Evolutionary conservation across 2,329 filamentous ascomycete species (phyloP), one percentile per base, ranked within the genome.

Genomic region (Epichloe brachyelytri): DNA sequence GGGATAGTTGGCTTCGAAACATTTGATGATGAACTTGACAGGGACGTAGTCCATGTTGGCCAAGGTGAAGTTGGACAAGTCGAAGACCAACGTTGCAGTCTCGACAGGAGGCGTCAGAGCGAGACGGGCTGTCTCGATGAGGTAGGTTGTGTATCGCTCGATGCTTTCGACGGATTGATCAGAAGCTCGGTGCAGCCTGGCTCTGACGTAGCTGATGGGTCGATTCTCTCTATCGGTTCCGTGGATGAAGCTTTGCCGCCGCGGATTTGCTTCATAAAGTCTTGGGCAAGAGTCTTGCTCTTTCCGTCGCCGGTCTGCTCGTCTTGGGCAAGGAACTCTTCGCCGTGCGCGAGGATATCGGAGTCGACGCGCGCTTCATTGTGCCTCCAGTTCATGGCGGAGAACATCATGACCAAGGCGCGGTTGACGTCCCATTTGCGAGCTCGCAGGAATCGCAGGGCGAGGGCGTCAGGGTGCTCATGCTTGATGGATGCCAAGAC

Each of bases 1-100:
- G 2, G 85, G 85, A 59, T 88, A 88, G 60, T 87, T 85, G 46
- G 85, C 83, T 68, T 88, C 85, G 59, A 88, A 86, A 60, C 83
- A 84, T 58, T 86, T 85, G 66, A 88, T 85, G 71, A 88, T 84
- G 68, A 87, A 88, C 58, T 86, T 88, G 48, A 88, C 81, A 0
- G 84, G 83, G 0, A 80, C 75, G 62, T 87, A 88, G 65, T 88
- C 85, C 75, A 88, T 87, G 66, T 88, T 88, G 11, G 80, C 75
- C 62, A 88, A 71, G 14, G 77, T 77, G 62, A 88, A 88, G 54
- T 78, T 73, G 7, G 76, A 83, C 76, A 88, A 82, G 65, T 88
- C 85, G 61, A 88, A 88, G 49, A 88, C 66, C 52, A 88, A 54
- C 33, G 20, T 59, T n/a, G 54, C 57, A 10, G 57, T 58, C 44